phyloP scores from a whole-genome alignment of 176 grass and related monocot species.

The Rhynchospora breviuscula region DNA sequence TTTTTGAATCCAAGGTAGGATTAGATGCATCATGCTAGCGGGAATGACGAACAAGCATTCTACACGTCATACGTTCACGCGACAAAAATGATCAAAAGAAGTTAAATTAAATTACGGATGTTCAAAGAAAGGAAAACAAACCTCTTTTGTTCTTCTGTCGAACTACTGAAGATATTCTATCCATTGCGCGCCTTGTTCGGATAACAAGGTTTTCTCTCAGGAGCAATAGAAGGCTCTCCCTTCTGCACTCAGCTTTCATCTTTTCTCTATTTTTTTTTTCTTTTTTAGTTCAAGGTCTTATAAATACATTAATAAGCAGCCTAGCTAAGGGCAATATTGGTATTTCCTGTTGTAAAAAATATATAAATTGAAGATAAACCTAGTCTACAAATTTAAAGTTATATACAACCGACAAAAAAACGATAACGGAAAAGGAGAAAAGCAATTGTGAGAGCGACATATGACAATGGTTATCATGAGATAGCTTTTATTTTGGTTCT shows the following conservation, averaged over 20 bases:
- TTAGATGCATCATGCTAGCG: no score
- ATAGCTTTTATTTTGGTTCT: conserved; percentile 10
- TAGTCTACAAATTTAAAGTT: background rate
- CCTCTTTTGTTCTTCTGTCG: background rate
- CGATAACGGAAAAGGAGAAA: background rate
- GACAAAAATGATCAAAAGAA: background rate
- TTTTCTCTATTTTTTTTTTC: background rate
- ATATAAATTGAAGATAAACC: background rate
- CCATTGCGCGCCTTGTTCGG: conserved; percentile 5
- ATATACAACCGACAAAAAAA: background rate
- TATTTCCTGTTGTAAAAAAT: background rate
- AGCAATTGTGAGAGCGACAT: background rate
- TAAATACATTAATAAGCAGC: background rate
- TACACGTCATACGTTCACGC: no score
- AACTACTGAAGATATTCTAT: conserved; percentile 8
- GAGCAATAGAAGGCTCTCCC: conserved; percentile 4
- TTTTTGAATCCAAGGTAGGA: no score
- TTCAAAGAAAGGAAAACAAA: background rate
- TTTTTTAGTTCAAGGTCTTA: background rate
- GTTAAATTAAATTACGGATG: background rate
- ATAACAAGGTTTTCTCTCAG: background rate
- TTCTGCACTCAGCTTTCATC: conserved; percentile 15
- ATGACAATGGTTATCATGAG: conserved; percentile 19
- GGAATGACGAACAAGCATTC: no score
- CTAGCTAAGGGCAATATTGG: background rate